Base-by-base conservation (phyloP, 1,284 basidiomycete genomes). In the Ceratobasidium sp. region DNA sequence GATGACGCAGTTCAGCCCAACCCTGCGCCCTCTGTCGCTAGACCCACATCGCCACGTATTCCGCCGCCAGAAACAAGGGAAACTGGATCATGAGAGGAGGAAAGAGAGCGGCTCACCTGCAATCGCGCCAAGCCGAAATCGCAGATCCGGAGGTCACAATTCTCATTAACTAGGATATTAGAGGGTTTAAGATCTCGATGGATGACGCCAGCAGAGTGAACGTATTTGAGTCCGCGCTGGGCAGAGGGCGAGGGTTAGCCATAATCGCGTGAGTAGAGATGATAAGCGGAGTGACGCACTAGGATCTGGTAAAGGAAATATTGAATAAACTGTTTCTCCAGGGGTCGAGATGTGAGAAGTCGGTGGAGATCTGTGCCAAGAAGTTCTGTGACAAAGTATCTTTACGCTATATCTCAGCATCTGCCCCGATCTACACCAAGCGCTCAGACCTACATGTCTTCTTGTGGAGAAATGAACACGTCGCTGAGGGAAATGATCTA, bases 301-400 rank as follows among this genome's bases (percentile, higher is more conserved):
- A 99, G 90, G 81, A 99, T 99, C 86, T 99, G 97, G 87, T 99
- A 99, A 54, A 99, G 88, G 89, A 99, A 99, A 86, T 99, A 99
- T 84, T 99, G 97, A 80, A 99, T 99, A 86, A 99, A 99, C 85
- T 99, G 97, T 88, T 99, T 99, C 88, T 99, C 97, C 81, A 99
- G 89, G 33, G 97, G 97, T 73, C 97, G 90, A 68, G 96, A 97
- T 23, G 98, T 99, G 81, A 99, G 90, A 46, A 99, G 90, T 80
- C 97, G 94, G 85, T 99, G 97, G 20, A 99, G 90, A 87, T 99
- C 97, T 80, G 97, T 99, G 76, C 98, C 97, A 62, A 99, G 91
- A 10, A 99, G 92, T 84, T 99, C 97, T n/a, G 98, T 99, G 77
- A 99, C 98, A 85, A 99, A 99, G 88, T 99, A 99, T 82, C 94